A percentile compares a stretch with the other conserved stretches of the same genome.
Conservation (phyloP, 75 land plant genomes). For the Cryptomeria japonica region DNA sequence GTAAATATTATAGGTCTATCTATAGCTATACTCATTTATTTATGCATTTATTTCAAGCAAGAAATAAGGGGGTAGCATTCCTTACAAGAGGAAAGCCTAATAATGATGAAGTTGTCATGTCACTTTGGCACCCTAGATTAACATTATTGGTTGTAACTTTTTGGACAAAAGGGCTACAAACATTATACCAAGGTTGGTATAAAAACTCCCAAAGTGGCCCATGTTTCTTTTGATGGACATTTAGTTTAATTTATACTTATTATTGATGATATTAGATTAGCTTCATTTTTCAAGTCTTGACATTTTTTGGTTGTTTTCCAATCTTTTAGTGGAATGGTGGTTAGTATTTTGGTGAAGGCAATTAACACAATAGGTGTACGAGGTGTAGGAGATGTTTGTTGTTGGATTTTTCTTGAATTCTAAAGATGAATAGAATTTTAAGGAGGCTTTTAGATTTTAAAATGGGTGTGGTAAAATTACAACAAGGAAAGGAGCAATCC, state of each 20-base stretch:
- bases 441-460: constrained; percentile 31
- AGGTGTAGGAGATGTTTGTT: constrained; percentile 32
- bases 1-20: neutral
- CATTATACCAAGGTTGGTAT: constrained; percentile 53
- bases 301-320: constrained; percentile 1
- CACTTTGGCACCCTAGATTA: constrained; percentile 41
- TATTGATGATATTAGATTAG: neutral
- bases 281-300: neutral
- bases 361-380: constrained; percentile 57
- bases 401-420: neutral
- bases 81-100: constrained; percentile 43
- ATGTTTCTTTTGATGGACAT: neutral
- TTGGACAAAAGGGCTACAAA: constrained; percentile 56
- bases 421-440: constrained; percentile 30
- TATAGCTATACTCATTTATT: neutral
- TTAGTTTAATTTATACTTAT: neutral
- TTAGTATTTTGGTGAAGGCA: constrained; percentile 24
- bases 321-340: constrained; percentile 14
- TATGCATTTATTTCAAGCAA: constrained; percentile 24
- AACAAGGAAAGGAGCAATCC: constrained; percentile 51
- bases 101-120: constrained; percentile 32
- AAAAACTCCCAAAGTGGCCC: neutral
- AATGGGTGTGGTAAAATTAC: constrained; percentile 51
- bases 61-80: constrained; percentile 50
- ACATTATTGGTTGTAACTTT: constrained; percentile 50